phyloP scores from a whole-genome alignment of 2,329 filamentous ascomycete genomes.

The Colletotrichum higginsianum region DNA sequence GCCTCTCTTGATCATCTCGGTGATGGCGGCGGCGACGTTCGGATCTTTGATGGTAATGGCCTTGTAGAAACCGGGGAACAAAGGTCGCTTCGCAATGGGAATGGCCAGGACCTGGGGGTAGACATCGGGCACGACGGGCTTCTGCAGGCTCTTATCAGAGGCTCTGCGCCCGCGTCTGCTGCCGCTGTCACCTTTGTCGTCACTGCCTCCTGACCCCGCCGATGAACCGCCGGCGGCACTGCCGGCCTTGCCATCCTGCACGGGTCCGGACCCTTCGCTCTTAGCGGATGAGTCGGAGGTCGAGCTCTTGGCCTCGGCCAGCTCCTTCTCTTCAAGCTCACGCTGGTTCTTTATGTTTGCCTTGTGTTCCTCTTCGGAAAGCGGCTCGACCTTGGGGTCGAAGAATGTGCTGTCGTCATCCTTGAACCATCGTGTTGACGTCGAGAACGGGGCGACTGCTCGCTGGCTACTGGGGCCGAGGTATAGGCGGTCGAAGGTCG shows the following conservation, averaged over 20 bases:
- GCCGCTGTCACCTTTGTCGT: slow-evolving; percentile 63
- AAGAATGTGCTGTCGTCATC: slow-evolving; percentile 65
- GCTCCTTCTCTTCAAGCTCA: slow-evolving; percentile 62
- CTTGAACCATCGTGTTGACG: slow-evolving; percentile 49
- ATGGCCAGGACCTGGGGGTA: slow-evolving; percentile 99
- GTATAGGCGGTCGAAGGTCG: slow-evolving; percentile 51
- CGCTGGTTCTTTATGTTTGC: slow-evolving; percentile 64
- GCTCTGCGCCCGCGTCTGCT: slow-evolving; percentile 80
- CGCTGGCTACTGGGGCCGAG: slow-evolving; percentile 49
- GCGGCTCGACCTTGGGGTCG: slow-evolving; percentile 63
- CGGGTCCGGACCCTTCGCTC: slow-evolving; percentile 54
- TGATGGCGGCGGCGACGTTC: slow-evolving; percentile 91
- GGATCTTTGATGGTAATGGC: slow-evolving; percentile 96
- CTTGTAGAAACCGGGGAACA: slow-evolving; percentile 99
- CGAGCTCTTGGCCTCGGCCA: slow-evolving; percentile 59
- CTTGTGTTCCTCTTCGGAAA: slow-evolving; percentile 68
- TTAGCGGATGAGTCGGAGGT: slow-evolving; percentile 63
- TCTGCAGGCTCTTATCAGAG: slow-evolving; percentile 83
- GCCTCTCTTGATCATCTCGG: slow-evolving; percentile 96
- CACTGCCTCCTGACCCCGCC: slow-evolving; percentile 62
- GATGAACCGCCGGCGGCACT: slow-evolving; percentile 71
- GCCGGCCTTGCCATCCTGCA: slow-evolving; percentile 67
- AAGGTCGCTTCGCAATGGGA: slow-evolving; percentile 90
- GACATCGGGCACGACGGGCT: slow-evolving; percentile 91
- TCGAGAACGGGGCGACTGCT: slow-evolving; percentile 54